Percentiles rank a stretch among this genome's conserved stretches.
These are phyloP conservation scores for Mycena pura DNA, from an alignment of 768 basidiomycete genomes.

Conservation along the genomic window DNA sequence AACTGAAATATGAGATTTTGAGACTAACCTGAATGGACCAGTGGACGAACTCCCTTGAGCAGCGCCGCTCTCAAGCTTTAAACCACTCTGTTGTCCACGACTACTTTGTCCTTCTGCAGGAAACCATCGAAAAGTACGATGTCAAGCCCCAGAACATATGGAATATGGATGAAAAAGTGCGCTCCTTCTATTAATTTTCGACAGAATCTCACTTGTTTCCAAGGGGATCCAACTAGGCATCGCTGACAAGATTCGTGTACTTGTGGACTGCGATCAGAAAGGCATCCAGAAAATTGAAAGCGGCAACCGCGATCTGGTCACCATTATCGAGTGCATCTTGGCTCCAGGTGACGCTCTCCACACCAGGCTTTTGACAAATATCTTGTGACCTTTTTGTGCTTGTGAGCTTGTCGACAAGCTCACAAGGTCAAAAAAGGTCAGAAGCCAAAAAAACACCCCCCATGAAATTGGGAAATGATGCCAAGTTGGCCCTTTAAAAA, in stretches of 20 bases:
- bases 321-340: background rate
- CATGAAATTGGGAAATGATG: too few relatives aligned
- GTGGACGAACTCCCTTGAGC: background rate
- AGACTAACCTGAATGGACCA: background rate
- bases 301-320: background rate
- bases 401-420: too few relatives aligned
- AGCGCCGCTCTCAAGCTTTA: background rate
- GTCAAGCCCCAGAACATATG: background rate
- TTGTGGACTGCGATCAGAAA: constrained; percentile 15
- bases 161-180: background rate
- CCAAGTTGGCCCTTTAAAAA: too few relatives aligned
- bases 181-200: background rate
- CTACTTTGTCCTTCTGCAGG: background rate
- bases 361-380: too few relatives aligned
- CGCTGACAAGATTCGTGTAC: background rate
- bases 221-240: constrained; percentile 15
- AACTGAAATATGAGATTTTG: too few relatives aligned
- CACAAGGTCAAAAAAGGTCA: too few relatives aligned
- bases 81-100: background rate
- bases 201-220: too few relatives aligned
- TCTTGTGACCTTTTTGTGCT: too few relatives aligned
- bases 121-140: background rate
- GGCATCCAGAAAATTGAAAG: background rate
- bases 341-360: background rate
- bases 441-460: too few relatives aligned